Percentiles rank a stretch among this genome's conserved stretches.
phyloP scores from a whole-genome alignment of 805 yeast genomes.

The Yarrowia sp. region DNA sequence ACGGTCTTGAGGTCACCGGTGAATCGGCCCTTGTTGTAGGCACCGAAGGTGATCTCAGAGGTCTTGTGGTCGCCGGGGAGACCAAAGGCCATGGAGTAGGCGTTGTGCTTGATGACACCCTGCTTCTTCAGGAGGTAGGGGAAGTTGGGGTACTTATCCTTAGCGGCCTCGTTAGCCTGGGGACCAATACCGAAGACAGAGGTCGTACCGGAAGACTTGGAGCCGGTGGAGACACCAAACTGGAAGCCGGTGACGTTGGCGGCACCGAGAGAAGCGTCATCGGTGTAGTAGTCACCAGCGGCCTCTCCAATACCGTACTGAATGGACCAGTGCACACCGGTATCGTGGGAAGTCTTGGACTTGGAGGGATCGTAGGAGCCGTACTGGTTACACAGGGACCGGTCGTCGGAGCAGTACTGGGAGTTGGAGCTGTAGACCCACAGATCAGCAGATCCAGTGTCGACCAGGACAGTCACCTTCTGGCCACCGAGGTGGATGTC shows the following conservation, averaged over 20 bases:
- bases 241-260: constrained; percentile 59
- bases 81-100: constrained; percentile 55
- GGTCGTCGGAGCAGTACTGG: constrained; percentile 49
- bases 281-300: constrained; percentile 63
- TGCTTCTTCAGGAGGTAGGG: constrained; percentile 47
- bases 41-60: constrained; percentile 53
- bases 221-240: constrained; percentile 66
- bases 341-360: constrained; percentile 42
- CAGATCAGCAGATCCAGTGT: constrained; percentile 77
- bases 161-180: constrained; percentile 46
- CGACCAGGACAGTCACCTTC: constrained; percentile 57
- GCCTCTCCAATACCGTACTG: constrained; percentile 54
- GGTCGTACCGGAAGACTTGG: constrained; percentile 53
- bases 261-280: constrained; percentile 60
- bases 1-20: constrained; percentile 50
- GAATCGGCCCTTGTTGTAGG: constrained; percentile 53
- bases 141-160: constrained; percentile 43
- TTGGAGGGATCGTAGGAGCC: constrained; percentile 13
- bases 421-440: constrained; percentile 63
- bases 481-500: constrained; percentile 59
- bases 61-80: constrained; percentile 47
- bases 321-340: constrained; percentile 42
- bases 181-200: constrained; percentile 51
- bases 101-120: constrained; percentile 52
- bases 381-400: neutral